Base-by-base conservation (phyloP, 1,139 yeast species). In the Oligophagozyma castellii region DNA sequence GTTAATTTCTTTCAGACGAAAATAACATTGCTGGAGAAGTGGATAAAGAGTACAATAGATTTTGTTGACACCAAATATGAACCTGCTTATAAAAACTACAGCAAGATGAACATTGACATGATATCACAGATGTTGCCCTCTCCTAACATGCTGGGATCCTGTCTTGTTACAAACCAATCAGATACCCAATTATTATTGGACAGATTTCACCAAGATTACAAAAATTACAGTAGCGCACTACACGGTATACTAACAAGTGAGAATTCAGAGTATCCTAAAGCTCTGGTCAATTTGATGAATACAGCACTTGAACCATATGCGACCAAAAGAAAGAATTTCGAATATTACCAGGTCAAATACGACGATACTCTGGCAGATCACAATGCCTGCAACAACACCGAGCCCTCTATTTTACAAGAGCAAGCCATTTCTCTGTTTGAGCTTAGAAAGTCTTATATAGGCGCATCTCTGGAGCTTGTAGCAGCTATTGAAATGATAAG, bases 81-180 rank as follows among this genome's bases (percentile, higher is more conserved):
- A 3, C 55, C 53, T 21, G 63, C 67, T 23, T 51, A 63, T 18
- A 57, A 59, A 14, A 81, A 76, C 31, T 64, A 79, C 43, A 67
- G 59, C 34, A 56, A 62, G 10, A 58, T 61, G 22, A 57, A 63
- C 29, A 57, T 56, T 22, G 59, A 69, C 4, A 58, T 70, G 23
- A 44, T 69, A 26, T 68, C 66, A 27, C 68, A 67, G 37, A 41
- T 72, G 29, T 56, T 67, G 12, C 78, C 79, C 0, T 39, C 50
- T 7, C 39, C 48, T 2, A 61, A 68, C 2, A 73, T 77, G 41
- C 58, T 77, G 10, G 70, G 71, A 35, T 75, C 73, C 39, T 84
- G 86, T 0, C 53, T 75, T 19, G 63, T 73, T 16, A 84, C 44
- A n/a, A 48, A 75, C 48, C 92, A 70, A 48, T 89, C 78, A 37